phyloP scores from a whole-genome alignment of 1,284 basidiomycete species.

The Thecaphora thlaspeos region DNA sequence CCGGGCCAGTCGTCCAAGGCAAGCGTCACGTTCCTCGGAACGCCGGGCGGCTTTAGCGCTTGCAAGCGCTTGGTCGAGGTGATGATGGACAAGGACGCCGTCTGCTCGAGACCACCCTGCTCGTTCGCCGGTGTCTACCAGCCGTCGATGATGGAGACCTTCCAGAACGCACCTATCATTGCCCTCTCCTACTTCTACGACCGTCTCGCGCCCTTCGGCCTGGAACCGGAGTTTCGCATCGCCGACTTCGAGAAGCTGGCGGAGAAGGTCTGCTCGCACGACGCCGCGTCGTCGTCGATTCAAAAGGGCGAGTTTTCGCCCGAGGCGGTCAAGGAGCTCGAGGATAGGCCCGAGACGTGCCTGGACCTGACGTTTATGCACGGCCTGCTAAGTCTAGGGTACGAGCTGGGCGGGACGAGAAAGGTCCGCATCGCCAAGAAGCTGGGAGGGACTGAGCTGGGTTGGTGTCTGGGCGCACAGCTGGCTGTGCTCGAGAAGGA shows the following conservation, averaged over 20 bases:
- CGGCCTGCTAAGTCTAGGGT: slow-evolving; percentile 70
- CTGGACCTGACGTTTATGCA: slow-evolving; percentile 95
- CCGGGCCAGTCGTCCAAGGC: slow-evolving; percentile 59
- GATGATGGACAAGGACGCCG: slow-evolving; percentile 91
- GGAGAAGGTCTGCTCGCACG: slow-evolving; percentile 44
- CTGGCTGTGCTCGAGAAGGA: slow-evolving; percentile 46
- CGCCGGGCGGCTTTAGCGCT: slow-evolving; percentile 75
- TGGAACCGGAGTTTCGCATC: slow-evolving; percentile 55
- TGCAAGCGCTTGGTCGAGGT: slow-evolving; percentile 83
- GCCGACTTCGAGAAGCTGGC: slow-evolving; percentile 37
- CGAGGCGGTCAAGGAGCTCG: slow-evolving; percentile 71
- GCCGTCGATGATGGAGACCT: slow-evolving; percentile 86
- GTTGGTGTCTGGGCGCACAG: slow-evolving; percentile 83
- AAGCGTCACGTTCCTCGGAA: slow-evolving; percentile 48
- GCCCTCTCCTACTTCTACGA: slow-evolving; percentile 89
- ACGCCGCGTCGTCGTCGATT: slow-evolving; percentile 2
- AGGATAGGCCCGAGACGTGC: slow-evolving; percentile 86
- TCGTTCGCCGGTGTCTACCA: slow-evolving; percentile 98
- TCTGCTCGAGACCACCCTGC: slow-evolving; percentile 78
- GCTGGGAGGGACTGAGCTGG: slow-evolving; percentile 85
- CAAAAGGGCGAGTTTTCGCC: slow-evolving; percentile 42
- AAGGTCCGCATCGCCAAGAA: slow-evolving; percentile 65
- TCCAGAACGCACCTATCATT: slow-evolving; percentile 61
- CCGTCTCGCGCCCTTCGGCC: slow-evolving; percentile 78
- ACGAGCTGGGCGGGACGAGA: slow-evolving; percentile 65